Base-by-base conservation (phyloP, 139 green algal genomes). In the Chlorella vulgaris region DNA sequence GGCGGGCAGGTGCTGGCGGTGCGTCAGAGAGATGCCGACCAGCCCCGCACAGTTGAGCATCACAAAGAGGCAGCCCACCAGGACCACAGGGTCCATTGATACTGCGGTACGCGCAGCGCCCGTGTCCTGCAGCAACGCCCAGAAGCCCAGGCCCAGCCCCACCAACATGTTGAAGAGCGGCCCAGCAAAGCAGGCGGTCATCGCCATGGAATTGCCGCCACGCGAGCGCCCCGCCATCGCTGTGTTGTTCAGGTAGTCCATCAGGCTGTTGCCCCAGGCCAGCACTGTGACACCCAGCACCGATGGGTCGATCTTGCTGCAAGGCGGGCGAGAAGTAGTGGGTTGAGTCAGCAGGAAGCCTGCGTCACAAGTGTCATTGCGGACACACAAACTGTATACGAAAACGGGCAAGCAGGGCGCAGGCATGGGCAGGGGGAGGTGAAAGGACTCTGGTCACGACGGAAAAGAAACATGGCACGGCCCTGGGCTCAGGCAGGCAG, bases 101-200 rank as follows among this genome's bases (percentile, higher is more conserved):
- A 93, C 89, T 7, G 66, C 19, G 7, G 87, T 63, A 13, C 42
- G n/a, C 22, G 13, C 3, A 0, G 70, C 43, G 38, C 63, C 67
- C 10, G 22, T 81, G 4, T 78, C 66, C 2, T 36, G 26, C 21
- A 87, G 84, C 35, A 62, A 26, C 18, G 66, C 10, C 47, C 42
- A 80, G 33, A 87, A 85, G 43, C 87, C 81, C 42, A 84, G 26
- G n/a, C 81, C 78, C 22, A 91, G 69, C 21, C 81, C 91, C n/a
- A 96, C 73, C 21, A 98, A 86, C 81, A 98, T 91, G 86, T 97
- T 98, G 88, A 98, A 98, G 31, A 98, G 80, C 4, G 95, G 95
- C 18, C 91, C 94, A 28, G 94, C 95, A 81, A 95, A 98, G 86
- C 95, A 98, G 3, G 94, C 95, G 3, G 95, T 97, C 38, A 98